Evolutionary conservation across 805 yeast genomes (phyloP).

Genomic region (Scheffersomyces lignosus): DNA sequence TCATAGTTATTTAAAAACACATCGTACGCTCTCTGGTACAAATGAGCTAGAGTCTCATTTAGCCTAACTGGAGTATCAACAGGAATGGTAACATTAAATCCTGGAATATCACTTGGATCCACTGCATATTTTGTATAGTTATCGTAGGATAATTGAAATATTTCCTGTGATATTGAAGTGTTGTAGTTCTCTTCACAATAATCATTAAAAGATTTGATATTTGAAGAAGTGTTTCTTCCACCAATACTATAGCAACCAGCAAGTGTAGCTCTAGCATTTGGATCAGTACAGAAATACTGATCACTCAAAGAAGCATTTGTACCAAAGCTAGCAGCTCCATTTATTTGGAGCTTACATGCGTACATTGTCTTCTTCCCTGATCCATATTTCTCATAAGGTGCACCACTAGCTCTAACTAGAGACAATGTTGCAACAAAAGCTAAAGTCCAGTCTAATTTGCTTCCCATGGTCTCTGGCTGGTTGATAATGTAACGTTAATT

Average conservation of each 20-base stretch:
- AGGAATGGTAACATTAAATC: not conserved
- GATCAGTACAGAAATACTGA: not conserved
- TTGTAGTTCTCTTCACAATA: not conserved
- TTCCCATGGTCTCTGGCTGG: too few relatives aligned
- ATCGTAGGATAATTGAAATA: not conserved
- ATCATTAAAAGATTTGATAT: not conserved
- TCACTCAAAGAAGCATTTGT: too few relatives aligned
- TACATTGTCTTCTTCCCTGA: conserved; percentile 1
- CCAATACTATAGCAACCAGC: not conserved
- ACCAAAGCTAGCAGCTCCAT: too few relatives aligned
- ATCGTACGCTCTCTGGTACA: not conserved
- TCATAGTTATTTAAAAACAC: conserved; percentile 2
- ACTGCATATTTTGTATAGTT: not conserved
- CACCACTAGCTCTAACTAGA: too few relatives aligned
- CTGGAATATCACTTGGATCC: not conserved
- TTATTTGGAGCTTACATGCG: too few relatives aligned
- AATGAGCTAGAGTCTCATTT: conserved; percentile 1
- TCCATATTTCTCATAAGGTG: conserved; percentile 4
- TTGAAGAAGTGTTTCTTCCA: not conserved
- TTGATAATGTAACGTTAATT: too few relatives aligned
- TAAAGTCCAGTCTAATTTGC: too few relatives aligned
- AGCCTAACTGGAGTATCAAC: conserved; percentile 10
- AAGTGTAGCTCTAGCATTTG: not conserved
- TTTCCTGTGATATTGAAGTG: not conserved
- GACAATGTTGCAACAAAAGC: too few relatives aligned